phyloP scores from a whole-genome alignment of 208 protist genomes.

The Crithidia mellificae region DNA sequence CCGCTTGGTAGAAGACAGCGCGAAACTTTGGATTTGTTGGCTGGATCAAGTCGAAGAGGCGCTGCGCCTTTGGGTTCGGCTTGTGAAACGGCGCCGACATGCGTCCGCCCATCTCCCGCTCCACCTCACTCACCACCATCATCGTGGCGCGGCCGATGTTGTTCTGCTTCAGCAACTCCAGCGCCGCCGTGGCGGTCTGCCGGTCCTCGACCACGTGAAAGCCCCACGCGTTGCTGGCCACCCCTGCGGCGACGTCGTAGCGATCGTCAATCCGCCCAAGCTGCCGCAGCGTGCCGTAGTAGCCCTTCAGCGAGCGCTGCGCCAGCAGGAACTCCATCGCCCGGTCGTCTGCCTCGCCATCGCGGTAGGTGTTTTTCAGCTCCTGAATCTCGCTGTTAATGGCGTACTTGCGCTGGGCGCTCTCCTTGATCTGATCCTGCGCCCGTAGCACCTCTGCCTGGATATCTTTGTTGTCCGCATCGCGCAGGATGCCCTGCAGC shows the following conservation, averaged over 20 bases:
- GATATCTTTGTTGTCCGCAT: conserved; percentile 43
- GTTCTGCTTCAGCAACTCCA: conserved; percentile 92
- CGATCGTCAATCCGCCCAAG: conserved; percentile 96
- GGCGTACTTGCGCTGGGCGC: conserved; percentile 70
- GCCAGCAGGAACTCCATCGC: conserved; percentile 86
- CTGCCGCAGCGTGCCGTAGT: conserved; percentile 97
- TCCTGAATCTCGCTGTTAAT: conserved; percentile 83
- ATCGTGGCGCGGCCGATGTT: conserved; percentile 97
- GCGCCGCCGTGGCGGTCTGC: conserved; percentile 85
- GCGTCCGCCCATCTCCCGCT: conserved; percentile 55
- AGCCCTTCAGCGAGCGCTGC: conserved; percentile 85
- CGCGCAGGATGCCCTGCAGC: conserved; percentile 51
- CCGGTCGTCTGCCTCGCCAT: conserved; percentile 84
- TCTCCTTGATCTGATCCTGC: conserved; percentile 69
- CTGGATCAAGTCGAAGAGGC: conserved; percentile 96
- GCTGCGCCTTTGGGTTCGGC: conserved; percentile 62
- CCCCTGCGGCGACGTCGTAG: conserved; percentile 98
- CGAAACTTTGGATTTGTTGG: conserved; percentile 86
- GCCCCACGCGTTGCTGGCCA: conserved; percentile 95
- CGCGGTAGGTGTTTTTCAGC: conserved; percentile 75
- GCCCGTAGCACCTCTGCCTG: conserved; percentile 68
- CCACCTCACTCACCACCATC: conserved; percentile 96
- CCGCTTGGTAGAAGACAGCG: conserved; percentile 96
- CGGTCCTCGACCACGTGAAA: conserved; percentile 98
- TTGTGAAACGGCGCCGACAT: conserved; percentile 51